Conservation (phyloP, 2,329 filamentous ascomycete species). For the Aspergillus quadricinctus region DNA sequence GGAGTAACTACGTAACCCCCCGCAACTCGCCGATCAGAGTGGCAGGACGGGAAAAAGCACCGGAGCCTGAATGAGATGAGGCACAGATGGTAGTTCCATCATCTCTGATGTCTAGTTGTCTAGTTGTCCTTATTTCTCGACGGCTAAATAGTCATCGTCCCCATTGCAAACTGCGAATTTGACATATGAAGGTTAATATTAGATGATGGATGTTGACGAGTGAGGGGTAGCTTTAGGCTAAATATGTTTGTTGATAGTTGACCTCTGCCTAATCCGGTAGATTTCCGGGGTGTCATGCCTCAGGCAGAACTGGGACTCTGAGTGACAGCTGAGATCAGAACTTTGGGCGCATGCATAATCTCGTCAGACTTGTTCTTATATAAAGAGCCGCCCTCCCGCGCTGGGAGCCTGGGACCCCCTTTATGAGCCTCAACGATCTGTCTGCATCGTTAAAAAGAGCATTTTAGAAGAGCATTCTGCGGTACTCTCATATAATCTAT, state of each 20-base stretch:
- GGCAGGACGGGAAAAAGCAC: neutral
- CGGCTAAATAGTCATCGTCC: neutral
- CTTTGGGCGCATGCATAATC: too few species aligned
- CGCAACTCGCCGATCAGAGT: neutral
- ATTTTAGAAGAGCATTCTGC: too few species aligned
- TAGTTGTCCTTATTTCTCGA: neutral
- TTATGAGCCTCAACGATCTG: neutral
- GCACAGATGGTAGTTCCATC: neutral
- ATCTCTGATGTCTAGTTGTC: neutral
- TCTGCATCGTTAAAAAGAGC: neutral
- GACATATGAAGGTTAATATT: neutral
- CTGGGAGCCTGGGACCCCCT: neutral
- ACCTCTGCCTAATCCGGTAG: constrained; percentile 2
- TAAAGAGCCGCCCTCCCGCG: too few species aligned
- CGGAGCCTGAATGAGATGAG: neutral
- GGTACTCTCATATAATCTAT: too few species aligned
- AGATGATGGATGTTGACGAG: neutral
- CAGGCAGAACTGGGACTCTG: neutral
- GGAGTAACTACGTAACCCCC: neutral
- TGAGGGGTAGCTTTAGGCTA: constrained; percentile 1
- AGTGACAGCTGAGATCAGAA: too few species aligned
- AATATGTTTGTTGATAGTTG: neutral
- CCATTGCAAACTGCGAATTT: neutral
- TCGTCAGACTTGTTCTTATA: too few species aligned
- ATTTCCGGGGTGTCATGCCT: constrained; percentile 1